Evolutionary conservation across 306 rosid genomes (phyloP), one percentile per base, ranked within the genome.

Genomic region (Inga leiocalycina): DNA sequence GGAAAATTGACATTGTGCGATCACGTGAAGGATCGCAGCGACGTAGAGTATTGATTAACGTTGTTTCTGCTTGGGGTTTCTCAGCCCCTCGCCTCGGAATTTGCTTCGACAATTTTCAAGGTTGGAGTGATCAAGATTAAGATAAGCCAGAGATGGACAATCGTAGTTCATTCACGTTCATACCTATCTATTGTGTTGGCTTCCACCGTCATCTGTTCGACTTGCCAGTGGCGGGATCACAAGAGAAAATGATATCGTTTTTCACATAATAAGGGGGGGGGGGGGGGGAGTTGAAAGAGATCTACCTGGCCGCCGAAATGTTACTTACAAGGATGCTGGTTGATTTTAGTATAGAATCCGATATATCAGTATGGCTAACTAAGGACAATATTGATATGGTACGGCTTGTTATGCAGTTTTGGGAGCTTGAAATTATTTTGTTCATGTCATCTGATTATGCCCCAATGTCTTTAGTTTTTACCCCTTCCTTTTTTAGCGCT

Each of bases 341-440:
- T 46, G 19, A 37, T 39, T 24, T 67, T 30, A 67, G 77, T 61
- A 14, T 71, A n/a, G 59, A 49, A 43, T 41, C 30, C 70, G 43
- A 49, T 70, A 80, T 30, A 24, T 14, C 49, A 59, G 49, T 15
- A 5, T 59, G 79, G 71, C 68, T n/a, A n/a, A 22, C 16, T 46
- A 45, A 57, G n/a, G n/a, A 16, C 5, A 5, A 51, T 5, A 51
- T 16, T 34, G 69, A 32, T 57, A 11, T 30, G 32, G 19, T 45
- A 75, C 54, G n/a, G 34, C 12, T n/a, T 67, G 68, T 22, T 34
- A n/a, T 9, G 4, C 9, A 39, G 75, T 73, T 74, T 81, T 84
- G 68, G 51, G 57, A 72, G 51, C 1, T 75, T 62, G 67, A 51
- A 74, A 52, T 75, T 74, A 71, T 67, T 37, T 75, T 12, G 19